A percentile compares a stretch with the other conserved stretches of the same genome.
Conservation (phyloP, 139 green algal genomes). For the Yamagishiella unicocca region DNA sequence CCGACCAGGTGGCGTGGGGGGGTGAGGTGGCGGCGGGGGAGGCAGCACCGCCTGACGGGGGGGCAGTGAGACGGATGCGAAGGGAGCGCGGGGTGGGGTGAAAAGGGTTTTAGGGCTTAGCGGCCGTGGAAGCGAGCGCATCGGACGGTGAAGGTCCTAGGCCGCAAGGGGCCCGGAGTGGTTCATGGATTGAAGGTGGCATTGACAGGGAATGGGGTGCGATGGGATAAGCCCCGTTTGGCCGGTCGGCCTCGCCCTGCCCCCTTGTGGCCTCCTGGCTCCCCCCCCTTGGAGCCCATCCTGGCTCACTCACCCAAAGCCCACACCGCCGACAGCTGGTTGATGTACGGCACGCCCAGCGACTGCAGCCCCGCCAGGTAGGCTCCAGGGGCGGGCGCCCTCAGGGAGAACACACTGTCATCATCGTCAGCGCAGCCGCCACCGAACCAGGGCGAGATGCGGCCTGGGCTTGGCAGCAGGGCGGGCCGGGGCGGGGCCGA, state of each 20-base stretch:
- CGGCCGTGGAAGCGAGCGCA: no score
- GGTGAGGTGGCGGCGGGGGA: background rate
- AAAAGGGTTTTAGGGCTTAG: no score
- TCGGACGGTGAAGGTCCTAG: no score
- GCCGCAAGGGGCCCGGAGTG: no score
- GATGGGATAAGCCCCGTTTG: no score
- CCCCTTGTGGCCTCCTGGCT: no score
- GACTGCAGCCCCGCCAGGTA: conserved; percentile 31
- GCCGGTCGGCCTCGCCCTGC: no score
- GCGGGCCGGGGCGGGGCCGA: background rate
- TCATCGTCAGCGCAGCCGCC: background rate
- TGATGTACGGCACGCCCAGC: background rate
- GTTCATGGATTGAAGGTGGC: no score
- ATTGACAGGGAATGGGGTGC: no score
- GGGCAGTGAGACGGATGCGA: no score
- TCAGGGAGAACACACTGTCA: background rate
- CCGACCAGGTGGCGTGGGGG: background rate
- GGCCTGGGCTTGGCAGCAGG: background rate
- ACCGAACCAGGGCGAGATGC: background rate
- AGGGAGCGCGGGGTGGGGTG: no score
- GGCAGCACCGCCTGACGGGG: background rate
- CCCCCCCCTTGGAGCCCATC: no score
- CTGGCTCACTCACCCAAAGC: background rate
- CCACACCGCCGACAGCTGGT: conserved; percentile 17
- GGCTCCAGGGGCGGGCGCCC: conserved; percentile 26